Percentiles rank a stretch among this genome's conserved stretches.
phyloP scores from a whole-genome alignment of 75 land plant species.

The Gnetum montanum region DNA sequence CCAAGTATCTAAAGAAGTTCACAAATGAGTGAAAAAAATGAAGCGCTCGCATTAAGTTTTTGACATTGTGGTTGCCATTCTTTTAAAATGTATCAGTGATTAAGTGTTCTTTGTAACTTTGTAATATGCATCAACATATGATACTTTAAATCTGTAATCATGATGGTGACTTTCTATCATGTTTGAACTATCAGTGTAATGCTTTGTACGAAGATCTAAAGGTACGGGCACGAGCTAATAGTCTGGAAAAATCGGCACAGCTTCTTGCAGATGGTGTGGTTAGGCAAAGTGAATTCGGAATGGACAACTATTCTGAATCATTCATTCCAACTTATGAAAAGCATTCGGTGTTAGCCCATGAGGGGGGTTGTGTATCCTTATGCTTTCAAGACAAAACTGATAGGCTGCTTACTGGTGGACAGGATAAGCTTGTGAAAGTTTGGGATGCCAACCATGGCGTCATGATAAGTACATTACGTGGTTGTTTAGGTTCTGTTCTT shows the following conservation, averaged over 20 bases:
- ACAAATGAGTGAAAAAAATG: too few species aligned
- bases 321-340: constrained; percentile 44
- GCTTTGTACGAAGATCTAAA: constrained; percentile 80
- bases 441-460: constrained; percentile 71
- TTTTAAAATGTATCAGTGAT: too few species aligned
- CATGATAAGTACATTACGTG: constrained; percentile 32
- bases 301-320: constrained; percentile 53
- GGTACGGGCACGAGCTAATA: constrained; percentile 38
- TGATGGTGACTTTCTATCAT: neutral
- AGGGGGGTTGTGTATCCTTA: constrained; percentile 69
- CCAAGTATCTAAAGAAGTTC: too few species aligned
- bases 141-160: neutral
- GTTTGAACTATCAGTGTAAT: constrained; percentile 54
- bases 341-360: constrained; percentile 66
- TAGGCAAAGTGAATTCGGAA: constrained; percentile 71
- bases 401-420: constrained; percentile 70
- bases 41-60: too few species aligned
- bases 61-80: too few species aligned
- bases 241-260: constrained; percentile 69
- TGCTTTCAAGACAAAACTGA: constrained; percentile 49
- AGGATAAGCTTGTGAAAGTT: constrained; percentile 59
- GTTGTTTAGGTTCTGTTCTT: constrained; percentile 74
- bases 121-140: neutral
- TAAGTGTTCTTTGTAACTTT: neutral
- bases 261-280: constrained; percentile 91